Evolutionary conservation across 2,329 filamentous ascomycete genomes (phyloP).

Genomic region (Aulographum hederae): DNA sequence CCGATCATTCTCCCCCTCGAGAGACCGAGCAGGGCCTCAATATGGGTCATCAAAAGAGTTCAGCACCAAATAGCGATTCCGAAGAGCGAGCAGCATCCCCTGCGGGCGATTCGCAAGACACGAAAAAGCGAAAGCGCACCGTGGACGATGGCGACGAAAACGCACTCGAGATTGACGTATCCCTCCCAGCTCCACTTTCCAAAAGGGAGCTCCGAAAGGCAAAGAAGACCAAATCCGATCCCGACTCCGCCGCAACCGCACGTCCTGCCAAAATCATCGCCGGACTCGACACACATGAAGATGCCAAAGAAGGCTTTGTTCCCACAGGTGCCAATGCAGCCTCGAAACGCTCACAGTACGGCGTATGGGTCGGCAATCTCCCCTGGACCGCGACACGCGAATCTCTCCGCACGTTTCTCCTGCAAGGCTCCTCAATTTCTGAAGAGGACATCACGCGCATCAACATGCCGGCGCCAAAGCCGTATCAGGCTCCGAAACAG

Average conservation of each 20-base stretch:
- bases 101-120: conserved; percentile 6
- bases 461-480: conserved; percentile 43
- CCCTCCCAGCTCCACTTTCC: conserved; percentile 80
- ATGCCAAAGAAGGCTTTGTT: conserved; percentile 21
- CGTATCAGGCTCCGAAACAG: not conserved
- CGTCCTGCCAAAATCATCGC: conserved; percentile 6
- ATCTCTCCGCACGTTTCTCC: conserved; percentile 65
- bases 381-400: conserved; percentile 62
- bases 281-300: conserved; percentile 14
- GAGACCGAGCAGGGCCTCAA: not conserved
- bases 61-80: not conserved
- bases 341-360: conserved; percentile 52
- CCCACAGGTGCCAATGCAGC: conserved; percentile 8
- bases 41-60: not conserved
- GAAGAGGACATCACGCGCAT: conserved; percentile 65
- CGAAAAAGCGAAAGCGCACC: conserved; percentile 30
- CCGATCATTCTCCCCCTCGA: not conserved
- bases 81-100: not conserved
- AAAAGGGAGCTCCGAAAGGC: conserved; percentile 82
- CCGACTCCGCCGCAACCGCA: conserved; percentile 8
- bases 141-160: conserved; percentile 38
- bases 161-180: conserved; percentile 77
- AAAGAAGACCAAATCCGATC: conserved; percentile 55
- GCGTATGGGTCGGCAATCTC: conserved; percentile 92
- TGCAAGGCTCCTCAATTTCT: conserved; percentile 39